Base-by-base conservation (phyloP, 2,329 filamentous ascomycete genomes). In the Cladosporium sp. region DNA sequence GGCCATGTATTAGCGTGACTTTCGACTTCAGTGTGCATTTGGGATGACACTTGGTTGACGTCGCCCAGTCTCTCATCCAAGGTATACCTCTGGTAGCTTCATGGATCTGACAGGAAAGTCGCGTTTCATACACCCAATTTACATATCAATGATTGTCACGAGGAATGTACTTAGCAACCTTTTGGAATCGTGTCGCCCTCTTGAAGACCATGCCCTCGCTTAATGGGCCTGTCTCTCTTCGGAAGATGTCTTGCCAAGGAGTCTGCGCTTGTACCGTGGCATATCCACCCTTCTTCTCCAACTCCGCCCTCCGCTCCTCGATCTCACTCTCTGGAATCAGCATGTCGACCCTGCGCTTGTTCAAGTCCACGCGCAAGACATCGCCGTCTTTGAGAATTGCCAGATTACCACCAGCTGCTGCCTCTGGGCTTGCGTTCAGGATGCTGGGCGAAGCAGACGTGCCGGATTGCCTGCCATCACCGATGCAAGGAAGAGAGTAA, bases 381-480 rank as follows among this genome's bases (percentile, higher is more conserved):
- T 86, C 84, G 1, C 84, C 83, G 69, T 85, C 80, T 16, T 72
- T 73, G 23, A 86, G 72, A 23, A 86, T 76, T 4, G 81, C 83
- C 23, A 86, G 75, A 62, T 85, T 85, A 1, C 84, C 84, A 8
- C 83, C 83, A 11, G 81, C 82, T 1, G 83, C 83, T 14, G 84
- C 84, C 72, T 86, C 84, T 8, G 84, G 84, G 53, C 80, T 83
- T 1, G 83, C 84, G 66, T 86, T 85, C n/a, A 86, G 73, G 59
- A 86, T 85, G 0, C 82, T 84, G 1, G 84, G 84, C 3, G 81
- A 84, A 0, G 81, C 83, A 3, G 83, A 85, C 2, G 84, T 86
- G 34, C 84, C 84, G 8, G 82, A 85, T 70, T 86, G 84, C 56
- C 84, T 76, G 1, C 84, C 84, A 69, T 86, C 84, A 7, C 84